Evolutionary conservation across 2,329 filamentous ascomycete genomes (phyloP).

Genomic region (Calonectria henricotiae): DNA sequence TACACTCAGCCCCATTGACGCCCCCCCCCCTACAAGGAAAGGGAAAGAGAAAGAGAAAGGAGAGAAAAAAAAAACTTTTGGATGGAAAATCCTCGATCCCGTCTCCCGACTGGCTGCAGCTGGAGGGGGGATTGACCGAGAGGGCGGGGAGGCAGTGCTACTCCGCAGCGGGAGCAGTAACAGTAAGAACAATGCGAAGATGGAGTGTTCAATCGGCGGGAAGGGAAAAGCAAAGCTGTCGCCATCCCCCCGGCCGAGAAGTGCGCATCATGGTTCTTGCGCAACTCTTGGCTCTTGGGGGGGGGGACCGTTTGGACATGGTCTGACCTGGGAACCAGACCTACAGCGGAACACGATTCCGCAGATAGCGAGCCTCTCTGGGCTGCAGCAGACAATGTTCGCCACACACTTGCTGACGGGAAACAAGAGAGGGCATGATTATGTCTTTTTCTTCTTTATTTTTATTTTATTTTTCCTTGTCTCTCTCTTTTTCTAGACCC

Average conservation of each 20-base stretch:
- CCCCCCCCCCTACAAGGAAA: background rate
- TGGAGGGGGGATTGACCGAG: no score
- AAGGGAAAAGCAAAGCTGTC: background rate
- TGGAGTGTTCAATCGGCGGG: background rate
- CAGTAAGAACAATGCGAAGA: background rate
- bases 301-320: background rate
- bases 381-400: background rate
- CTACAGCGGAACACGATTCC: constrained; percentile 11
- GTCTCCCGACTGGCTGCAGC: no score
- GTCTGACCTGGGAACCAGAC: constrained; percentile 10
- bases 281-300: background rate
- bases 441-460: background rate
- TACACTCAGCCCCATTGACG: constrained; percentile 21
- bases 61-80: no score
- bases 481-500: background rate
- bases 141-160: background rate
- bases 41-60: background rate
- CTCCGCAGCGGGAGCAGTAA: background rate
- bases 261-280: constrained; percentile 16
- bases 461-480: no score
- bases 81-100: no score
- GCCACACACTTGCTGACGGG: background rate
- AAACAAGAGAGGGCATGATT: background rate
- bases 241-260: background rate
- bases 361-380: constrained; percentile 4